phyloP scores from a whole-genome alignment of 495 filamentous ascomycete species.

The Talaromyces borbonicus region DNA sequence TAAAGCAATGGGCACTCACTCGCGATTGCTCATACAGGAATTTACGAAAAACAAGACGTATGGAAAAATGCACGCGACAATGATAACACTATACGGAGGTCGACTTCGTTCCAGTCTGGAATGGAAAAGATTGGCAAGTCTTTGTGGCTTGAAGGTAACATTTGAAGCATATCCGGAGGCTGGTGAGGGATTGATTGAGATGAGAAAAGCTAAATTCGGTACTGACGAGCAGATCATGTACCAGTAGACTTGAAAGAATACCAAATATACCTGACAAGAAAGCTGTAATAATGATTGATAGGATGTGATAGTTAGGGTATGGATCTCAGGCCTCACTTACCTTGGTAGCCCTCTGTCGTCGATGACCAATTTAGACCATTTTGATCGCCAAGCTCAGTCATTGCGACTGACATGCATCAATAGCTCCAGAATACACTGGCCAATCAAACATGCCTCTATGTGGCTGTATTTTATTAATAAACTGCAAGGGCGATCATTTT shows the following conservation, averaged over 20 bases:
- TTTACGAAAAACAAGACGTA: conserved; percentile 24
- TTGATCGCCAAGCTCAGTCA: too few species aligned
- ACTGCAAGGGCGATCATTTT: background rate
- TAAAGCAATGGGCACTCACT: conserved; percentile 35
- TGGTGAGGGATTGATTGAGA: conserved; percentile 30
- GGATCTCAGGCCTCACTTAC: too few species aligned
- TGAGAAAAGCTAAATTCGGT: too few species aligned
- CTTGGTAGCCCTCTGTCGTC: too few species aligned
- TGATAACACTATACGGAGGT: conserved; percentile 28
- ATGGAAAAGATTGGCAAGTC: conserved; percentile 23
- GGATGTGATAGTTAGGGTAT: too few species aligned
- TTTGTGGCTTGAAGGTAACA: conserved; percentile 22
- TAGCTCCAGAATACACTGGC: too few species aligned
- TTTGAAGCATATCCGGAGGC: conserved; percentile 25
- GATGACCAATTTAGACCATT: too few species aligned
- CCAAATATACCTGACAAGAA: too few species aligned
- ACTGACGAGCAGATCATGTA: too few species aligned
- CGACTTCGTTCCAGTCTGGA: conserved; percentile 23
- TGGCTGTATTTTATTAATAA: background rate
- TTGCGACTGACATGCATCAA: background rate
- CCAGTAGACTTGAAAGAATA: too few species aligned
- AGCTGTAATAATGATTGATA: too few species aligned
- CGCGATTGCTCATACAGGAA: conserved; percentile 37
- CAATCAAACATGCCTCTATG: too few species aligned
- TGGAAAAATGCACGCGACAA: conserved; percentile 24